These are phyloP conservation scores for Globisporangium cystogenes DNA, from an alignment of 352 stramenopile genomes.

Conservation along the genomic window DNA sequence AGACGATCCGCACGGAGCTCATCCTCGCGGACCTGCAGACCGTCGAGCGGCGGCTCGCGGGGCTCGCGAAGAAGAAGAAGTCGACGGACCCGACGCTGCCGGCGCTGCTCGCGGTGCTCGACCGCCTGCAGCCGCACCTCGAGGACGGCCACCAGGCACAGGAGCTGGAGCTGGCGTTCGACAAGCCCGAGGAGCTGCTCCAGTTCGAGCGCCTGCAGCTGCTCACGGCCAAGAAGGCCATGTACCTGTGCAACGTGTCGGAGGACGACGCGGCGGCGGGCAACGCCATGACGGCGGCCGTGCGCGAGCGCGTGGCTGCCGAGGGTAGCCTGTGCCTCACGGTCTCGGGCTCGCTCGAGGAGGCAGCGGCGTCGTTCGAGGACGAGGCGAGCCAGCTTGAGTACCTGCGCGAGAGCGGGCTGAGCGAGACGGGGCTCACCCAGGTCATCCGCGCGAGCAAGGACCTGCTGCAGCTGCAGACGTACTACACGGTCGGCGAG, in stretches of 20 bases:
- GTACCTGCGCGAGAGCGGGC: conserved; percentile 88
- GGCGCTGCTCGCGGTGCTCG: conserved; percentile 47
- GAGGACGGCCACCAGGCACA: conserved; percentile 77
- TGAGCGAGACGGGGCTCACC: conserved; percentile 72
- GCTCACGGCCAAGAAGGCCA: conserved; percentile 91
- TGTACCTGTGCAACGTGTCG: conserved; percentile 98
- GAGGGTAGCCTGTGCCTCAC: conserved; percentile 68
- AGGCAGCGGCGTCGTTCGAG: conserved; percentile 75
- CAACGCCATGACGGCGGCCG: conserved; percentile 90
- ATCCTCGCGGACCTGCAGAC: conserved; percentile 88
- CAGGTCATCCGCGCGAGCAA: conserved; percentile 89
- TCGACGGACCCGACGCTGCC: conserved; percentile 51
- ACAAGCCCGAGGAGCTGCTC: conserved; percentile 83
- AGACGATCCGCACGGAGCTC: conserved; percentile 98
- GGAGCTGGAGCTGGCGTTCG: conserved; percentile 35
- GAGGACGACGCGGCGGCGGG: conserved; percentile 91
- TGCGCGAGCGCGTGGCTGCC: conserved; percentile 55
- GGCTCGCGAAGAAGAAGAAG: conserved; percentile 79
- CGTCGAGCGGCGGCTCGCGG: conserved; percentile 61
- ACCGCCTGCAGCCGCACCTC: conserved; percentile 63
- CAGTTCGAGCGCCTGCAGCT: conserved; percentile 81
- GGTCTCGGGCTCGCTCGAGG: conserved; percentile 73
- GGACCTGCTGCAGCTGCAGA: conserved; percentile 93
- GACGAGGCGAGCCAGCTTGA: conserved; percentile 91
- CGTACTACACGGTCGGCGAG: conserved; percentile 94